A percentile compares a stretch with the other conserved stretches of the same genome.
Conservation (phyloP, 352 stramenopile species). For the Globisporangium viniferum region DNA sequence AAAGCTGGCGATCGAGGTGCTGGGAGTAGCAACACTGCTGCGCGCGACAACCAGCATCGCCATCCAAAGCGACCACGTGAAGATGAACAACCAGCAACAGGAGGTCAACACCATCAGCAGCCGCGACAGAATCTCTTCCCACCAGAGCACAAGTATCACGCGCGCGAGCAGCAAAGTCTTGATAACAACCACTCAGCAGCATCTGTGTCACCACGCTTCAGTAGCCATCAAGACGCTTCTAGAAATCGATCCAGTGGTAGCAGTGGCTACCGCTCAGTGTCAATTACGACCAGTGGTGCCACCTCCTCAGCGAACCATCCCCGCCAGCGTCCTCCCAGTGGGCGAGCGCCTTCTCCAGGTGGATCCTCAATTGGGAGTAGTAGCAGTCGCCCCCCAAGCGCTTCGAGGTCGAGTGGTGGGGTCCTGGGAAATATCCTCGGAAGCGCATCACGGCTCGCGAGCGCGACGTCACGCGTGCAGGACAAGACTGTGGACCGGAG, state of each 20-base stretch:
- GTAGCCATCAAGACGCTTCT: not conserved
- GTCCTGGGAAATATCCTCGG: slow-evolving; percentile 67
- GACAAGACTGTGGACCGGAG: slow-evolving; percentile 42
- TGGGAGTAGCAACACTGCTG: not conserved
- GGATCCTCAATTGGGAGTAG: not conserved
- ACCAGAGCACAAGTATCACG: slow-evolving; percentile 9
- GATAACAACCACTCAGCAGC: not conserved
- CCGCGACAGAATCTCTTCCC: slow-evolving; percentile 6
- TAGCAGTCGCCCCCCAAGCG: slow-evolving; percentile 11
- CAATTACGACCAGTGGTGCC: not conserved
- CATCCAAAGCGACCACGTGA: slow-evolving; percentile 14
- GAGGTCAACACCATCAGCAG: not conserved
- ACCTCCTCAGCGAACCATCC: slow-evolving; percentile 5
- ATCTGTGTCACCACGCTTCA: not conserved
- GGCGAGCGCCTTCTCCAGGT: not conserved
- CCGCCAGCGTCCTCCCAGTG: slow-evolving; percentile 12
- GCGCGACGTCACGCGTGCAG: slow-evolving; percentile 59
- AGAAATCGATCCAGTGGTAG: slow-evolving; percentile 1
- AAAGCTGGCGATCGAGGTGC: not conserved
- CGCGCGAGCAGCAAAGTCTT: not conserved
- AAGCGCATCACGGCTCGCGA: slow-evolving; percentile 57
- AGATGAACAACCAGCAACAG: slow-evolving; percentile 4
- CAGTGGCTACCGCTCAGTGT: slow-evolving; percentile 9
- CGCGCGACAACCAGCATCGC: not conserved
- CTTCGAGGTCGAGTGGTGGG: slow-evolving; percentile 16